A percentile compares a stretch with the other conserved stretches of the same genome.
These are phyloP conservation scores for Ambispora gerdemannii DNA, from an alignment of 192 early-diverging fungal genomes.

Conservation along the genomic window DNA sequence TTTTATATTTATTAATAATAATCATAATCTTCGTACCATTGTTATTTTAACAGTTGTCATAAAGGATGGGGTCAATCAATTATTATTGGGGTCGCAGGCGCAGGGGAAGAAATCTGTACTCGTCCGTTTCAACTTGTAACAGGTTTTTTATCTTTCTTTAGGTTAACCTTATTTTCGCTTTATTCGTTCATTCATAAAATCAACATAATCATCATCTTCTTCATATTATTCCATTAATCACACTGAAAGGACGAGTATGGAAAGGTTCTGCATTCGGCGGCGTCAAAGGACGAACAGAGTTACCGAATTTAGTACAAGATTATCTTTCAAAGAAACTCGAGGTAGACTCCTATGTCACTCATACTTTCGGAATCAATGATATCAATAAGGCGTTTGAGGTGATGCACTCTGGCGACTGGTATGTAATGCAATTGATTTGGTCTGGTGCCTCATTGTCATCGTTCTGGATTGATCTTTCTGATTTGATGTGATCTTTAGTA, in stretches of 20 bases:
- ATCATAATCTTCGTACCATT: neutral
- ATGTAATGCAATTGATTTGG: too few relatives aligned
- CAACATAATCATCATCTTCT: too few relatives aligned
- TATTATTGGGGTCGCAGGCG: slow-evolving; percentile 89
- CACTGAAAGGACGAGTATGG: slow-evolving; percentile 95
- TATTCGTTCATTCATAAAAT: too few relatives aligned
- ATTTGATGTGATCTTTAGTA: too few relatives aligned
- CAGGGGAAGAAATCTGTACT: slow-evolving; percentile 89
- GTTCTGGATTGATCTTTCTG: too few relatives aligned
- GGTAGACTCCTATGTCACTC: slow-evolving; percentile 90
- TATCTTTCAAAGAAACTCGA: slow-evolving; percentile 83
- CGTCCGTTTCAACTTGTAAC: slow-evolving; percentile 97
- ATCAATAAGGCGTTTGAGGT: slow-evolving; percentile 93
- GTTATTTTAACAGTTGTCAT: slow-evolving; percentile 53
- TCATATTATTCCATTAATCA: too few relatives aligned
- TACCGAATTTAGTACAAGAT: slow-evolving; percentile 82
- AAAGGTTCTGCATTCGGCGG: slow-evolving; percentile 96
- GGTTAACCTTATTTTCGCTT: too few relatives aligned
- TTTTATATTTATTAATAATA: neutral
- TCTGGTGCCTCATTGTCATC: too few relatives aligned
- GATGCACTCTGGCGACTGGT: slow-evolving; percentile 80
- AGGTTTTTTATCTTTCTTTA: too few relatives aligned
- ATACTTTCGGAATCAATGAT: slow-evolving; percentile 73
- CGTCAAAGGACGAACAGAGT: slow-evolving; percentile 88
- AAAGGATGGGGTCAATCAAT: slow-evolving; percentile 90